Evolutionary conservation across 1,139 yeast species (phyloP).

Genomic region (Waltiozyma sp.): DNA sequence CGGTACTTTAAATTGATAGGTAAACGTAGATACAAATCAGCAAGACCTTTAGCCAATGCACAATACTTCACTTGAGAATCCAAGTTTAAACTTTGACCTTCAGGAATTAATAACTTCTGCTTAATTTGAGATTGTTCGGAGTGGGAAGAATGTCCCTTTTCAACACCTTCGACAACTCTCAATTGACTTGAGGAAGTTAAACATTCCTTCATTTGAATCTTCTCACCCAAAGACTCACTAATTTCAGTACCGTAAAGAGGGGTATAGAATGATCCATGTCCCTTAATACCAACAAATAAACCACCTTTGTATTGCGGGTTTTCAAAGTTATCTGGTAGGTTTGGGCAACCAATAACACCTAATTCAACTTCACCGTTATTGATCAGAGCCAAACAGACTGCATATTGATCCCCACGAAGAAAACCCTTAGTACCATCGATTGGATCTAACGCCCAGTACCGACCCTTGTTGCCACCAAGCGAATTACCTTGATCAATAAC

Average conservation of each 20-base stretch:
- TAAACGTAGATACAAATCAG: slow-evolving; percentile 81
- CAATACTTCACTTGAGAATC: slow-evolving; percentile 97
- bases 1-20: slow-evolving; percentile 69
- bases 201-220: slow-evolving; percentile 33
- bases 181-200: slow-evolving; percentile 22
- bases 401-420: slow-evolving; percentile 90
- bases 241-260: slow-evolving; percentile 25
- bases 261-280: slow-evolving; percentile 61
- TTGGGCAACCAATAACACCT: slow-evolving; percentile 96
- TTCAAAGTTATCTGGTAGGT: slow-evolving; percentile 46
- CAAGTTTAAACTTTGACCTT: slow-evolving; percentile 48
- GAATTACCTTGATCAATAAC: slow-evolving; percentile 74
- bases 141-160: slow-evolving; percentile 89
- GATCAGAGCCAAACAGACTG: slow-evolving; percentile 85
- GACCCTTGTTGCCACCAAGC: slow-evolving; percentile 63
- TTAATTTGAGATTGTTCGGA: slow-evolving; percentile 78
- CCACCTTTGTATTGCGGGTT: slow-evolving; percentile 21
- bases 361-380: slow-evolving; percentile 76
- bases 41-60: slow-evolving; percentile 80
- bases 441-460: slow-evolving; percentile 97
- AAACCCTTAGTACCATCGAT: slow-evolving; percentile 98
- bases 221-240: slow-evolving; percentile 26
- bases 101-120: slow-evolving; percentile 43
- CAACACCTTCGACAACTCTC: slow-evolving; percentile 92
- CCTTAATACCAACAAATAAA: slow-evolving; percentile 59